Percentiles rank a stretch among this genome's conserved stretches.
phyloP scores from a whole-genome alignment of 176 grass and related monocot genomes.

The Musa schizocarpa region DNA sequence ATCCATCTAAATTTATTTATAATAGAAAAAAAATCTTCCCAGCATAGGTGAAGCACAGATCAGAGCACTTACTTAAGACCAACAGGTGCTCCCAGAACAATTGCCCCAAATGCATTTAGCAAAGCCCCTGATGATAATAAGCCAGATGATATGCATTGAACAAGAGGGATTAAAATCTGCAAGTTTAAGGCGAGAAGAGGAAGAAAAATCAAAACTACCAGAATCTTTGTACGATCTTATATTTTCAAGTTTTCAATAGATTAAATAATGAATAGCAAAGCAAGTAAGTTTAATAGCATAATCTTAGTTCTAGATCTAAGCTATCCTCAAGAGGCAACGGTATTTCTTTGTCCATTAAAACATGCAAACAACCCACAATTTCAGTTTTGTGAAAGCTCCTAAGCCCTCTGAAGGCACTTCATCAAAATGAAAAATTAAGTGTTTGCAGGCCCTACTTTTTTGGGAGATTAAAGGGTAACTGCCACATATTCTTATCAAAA shows the following conservation, averaged over 20 bases:
- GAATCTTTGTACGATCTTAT: background rate
- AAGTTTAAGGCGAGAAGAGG: background rate
- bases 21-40: background rate
- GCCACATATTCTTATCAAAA: too few species aligned
- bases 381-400: too few species aligned
- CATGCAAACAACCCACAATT: too few species aligned
- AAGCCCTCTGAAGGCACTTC: too few species aligned
- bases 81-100: conserved; percentile 81
- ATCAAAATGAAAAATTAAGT: too few species aligned
- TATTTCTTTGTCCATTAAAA: too few species aligned
- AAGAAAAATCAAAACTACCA: background rate
- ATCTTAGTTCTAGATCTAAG: too few species aligned
- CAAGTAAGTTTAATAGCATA: background rate
- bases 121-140: conserved; percentile 49
- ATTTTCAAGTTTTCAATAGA: background rate
- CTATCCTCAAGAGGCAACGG: too few species aligned
- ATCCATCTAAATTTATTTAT: background rate
- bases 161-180: background rate
- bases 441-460: too few species aligned
- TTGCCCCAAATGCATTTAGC: conserved; percentile 87
- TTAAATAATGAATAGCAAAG: background rate
- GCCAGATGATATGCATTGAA: conserved; percentile 7
- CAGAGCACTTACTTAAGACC: conserved; percentile 53
- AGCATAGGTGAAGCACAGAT: background rate
- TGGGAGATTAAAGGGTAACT: too few species aligned